Evolutionary conservation across 2,329 filamentous ascomycete genomes (phyloP).

Genomic region (Chrysosporium queenslandicum): DNA sequence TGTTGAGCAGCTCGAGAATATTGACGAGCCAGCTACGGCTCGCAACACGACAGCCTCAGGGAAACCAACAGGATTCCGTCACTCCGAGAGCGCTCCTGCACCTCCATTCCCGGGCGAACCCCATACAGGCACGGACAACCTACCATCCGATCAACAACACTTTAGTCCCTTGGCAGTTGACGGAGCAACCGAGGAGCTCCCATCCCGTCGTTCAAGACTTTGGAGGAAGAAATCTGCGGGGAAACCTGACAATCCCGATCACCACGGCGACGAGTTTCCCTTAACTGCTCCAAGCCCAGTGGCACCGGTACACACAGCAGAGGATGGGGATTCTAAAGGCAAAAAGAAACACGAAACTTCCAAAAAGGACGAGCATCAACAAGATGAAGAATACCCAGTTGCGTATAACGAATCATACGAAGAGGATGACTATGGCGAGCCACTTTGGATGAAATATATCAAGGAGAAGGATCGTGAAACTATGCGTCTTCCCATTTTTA

Average conservation of each 20-base stretch:
- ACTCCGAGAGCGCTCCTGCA: not conserved
- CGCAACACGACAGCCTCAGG: not conserved
- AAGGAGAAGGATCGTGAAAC: conserved; percentile 74
- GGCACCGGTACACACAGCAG: conserved; percentile 17
- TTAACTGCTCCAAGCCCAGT: conserved; percentile 26
- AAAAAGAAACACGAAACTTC: conserved; percentile 7
- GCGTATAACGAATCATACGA: conserved; percentile 54
- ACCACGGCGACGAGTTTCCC: conserved; percentile 28
- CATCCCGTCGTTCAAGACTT: not conserved
- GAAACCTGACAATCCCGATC: conserved; percentile 19
- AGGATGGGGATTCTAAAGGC: not conserved
- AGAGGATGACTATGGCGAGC: conserved; percentile 53
- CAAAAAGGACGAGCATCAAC: conserved; percentile 17
- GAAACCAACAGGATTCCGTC: conserved; percentile 1
- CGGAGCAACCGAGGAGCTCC: conserved; percentile 2
- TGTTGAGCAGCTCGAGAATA: conserved; percentile 7
- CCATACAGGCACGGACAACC: not conserved
- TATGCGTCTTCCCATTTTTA: conserved; percentile 60
- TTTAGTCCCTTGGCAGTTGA: conserved; percentile 2
- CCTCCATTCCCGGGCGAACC: not conserved
- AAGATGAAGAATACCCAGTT: conserved; percentile 45
- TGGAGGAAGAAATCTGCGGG: conserved; percentile 2
- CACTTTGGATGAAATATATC: conserved; percentile 74
- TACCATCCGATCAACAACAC: not conserved
- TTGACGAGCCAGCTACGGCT: conserved; percentile 5